phyloP scores from a whole-genome alignment of 176 grass and related monocot genomes.

The Themeda triandra region DNA sequence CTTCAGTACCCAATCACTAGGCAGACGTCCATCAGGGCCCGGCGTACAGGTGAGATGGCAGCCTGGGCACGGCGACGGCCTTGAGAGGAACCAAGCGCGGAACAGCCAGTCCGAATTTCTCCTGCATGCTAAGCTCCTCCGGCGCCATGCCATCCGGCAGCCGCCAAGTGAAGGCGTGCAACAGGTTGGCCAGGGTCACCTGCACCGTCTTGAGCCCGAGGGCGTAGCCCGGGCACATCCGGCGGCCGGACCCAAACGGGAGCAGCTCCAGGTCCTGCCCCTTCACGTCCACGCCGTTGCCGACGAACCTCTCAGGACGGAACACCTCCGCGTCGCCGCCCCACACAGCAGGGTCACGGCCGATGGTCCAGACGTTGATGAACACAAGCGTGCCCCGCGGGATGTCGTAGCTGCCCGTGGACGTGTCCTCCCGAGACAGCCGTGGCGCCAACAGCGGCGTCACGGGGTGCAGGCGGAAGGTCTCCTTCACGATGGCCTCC shows the following conservation, averaged over 20 bases:
- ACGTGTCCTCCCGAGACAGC: conserved; percentile 27
- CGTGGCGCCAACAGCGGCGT: conserved; percentile 46
- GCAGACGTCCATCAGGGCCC: background rate
- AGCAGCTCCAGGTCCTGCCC: background rate
- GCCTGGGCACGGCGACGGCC: background rate
- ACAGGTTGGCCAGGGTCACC: background rate
- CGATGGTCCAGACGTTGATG: conserved; percentile 56
- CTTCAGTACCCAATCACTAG: too few relatives aligned
- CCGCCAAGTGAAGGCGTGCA: background rate
- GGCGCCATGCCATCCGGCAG: background rate
- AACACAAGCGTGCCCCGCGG: conserved; percentile 36
- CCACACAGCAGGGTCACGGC: conserved; percentile 39
- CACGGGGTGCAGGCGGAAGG: conserved; percentile 53
- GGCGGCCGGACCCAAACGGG: background rate
- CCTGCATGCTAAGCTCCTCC: background rate
- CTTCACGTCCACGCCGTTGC: background rate
- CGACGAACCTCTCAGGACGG: conserved; percentile 49
- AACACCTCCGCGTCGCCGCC: conserved; percentile 46
- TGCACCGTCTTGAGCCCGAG: background rate
- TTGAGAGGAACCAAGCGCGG: background rate
- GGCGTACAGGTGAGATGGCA: background rate
- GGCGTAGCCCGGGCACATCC: background rate
- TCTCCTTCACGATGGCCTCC: conserved; percentile 53
- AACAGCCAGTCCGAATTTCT: background rate
- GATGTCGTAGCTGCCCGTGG: conserved; percentile 34